Percentiles rank a stretch among this genome's conserved stretches.
Evolutionary conservation across 1,284 basidiomycete species (phyloP).

Genomic region (Leccinum fallax): DNA sequence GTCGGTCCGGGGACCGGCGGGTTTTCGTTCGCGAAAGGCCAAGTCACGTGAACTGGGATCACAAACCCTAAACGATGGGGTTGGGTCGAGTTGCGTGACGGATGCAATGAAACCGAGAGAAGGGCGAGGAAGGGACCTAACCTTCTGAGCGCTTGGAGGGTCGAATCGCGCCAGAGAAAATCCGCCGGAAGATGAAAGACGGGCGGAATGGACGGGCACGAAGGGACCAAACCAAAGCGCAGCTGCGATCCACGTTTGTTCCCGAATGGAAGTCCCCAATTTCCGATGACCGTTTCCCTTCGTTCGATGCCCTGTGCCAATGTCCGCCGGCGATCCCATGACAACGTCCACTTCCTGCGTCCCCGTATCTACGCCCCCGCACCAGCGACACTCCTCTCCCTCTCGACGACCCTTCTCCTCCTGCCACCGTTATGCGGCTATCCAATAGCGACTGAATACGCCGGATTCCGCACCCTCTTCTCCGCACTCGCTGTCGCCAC

Average conservation of each 20-base stretch:
- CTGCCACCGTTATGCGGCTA: constrained; percentile 2
- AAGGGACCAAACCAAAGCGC: neutral
- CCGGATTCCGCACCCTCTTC: neutral
- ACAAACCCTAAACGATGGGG: too few species aligned
- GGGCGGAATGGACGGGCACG: neutral
- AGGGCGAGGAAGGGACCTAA: neutral
- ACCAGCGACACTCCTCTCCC: constrained; percentile 3
- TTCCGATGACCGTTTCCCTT: too few species aligned
- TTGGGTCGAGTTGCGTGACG: too few species aligned
- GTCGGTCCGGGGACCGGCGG: too few species aligned
- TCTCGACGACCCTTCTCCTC: constrained; percentile 1
- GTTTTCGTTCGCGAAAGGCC: too few species aligned
- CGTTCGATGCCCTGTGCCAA: neutral
- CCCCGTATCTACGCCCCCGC: too few species aligned
- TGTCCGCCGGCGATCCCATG: neutral
- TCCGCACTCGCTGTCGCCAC: constrained; percentile 1
- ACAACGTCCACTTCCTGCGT: neutral
- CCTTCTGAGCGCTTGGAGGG: neutral
- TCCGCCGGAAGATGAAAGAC: neutral
- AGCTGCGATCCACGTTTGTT: neutral
- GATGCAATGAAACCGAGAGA: too few species aligned
- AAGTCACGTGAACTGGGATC: too few species aligned
- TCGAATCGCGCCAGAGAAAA: neutral
- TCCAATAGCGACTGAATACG: neutral
- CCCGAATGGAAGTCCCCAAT: neutral